Base-by-base conservation (phyloP, 129 eudicot genomes). In the Scalesia atractyloides region DNA sequence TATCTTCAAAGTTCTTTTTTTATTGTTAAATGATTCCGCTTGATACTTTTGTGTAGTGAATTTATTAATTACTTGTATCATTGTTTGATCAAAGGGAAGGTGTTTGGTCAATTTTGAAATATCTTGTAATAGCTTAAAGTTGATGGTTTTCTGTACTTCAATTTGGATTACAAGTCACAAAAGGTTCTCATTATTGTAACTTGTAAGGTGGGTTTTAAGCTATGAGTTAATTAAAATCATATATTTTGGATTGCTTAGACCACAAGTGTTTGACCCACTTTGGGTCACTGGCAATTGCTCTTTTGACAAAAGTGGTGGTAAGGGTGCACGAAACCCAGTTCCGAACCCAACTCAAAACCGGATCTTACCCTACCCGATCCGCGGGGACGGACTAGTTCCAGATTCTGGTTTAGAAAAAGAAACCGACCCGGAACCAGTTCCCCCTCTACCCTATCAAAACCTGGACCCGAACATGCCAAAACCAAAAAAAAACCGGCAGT, bases 41-140 rank as follows among this genome's bases (percentile, higher is more conserved):
- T 74, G 30, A 74, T 33, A 52, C 79, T 74, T 74, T 52, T 64
- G 64, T 69, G 54, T 69, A 49, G 76, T 77, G 65, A 77, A 60
- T 69, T 50, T 53, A 67, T 63, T 62, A 63, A 66, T 62, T 63
- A 64, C 49, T 52, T 71, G 74, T 76, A 54, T 75, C 46, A 64
- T 24, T 75, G 80, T 66, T 26, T 47, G 34, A 54, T 66, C 34
- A 30, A n/a, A 63, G 22, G 56, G 56, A 69, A 50, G 72, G 36
- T 62, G 47, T 50, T 56, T 69, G 46, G 70, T 69, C 20, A 77
- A 77, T 9, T 69, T 15, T 69, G 22, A 76, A 76, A 5, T 69
- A 34, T 76, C 24, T 59, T 36, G 64, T 76, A 70, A 70, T 70
- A 17, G 34, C 4, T 56, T 56, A 36, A 33, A 1, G 13, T 52